Evolutionary conservation across 805 yeast species (phyloP).

Genomic region (Pichia membranifaciens): DNA sequence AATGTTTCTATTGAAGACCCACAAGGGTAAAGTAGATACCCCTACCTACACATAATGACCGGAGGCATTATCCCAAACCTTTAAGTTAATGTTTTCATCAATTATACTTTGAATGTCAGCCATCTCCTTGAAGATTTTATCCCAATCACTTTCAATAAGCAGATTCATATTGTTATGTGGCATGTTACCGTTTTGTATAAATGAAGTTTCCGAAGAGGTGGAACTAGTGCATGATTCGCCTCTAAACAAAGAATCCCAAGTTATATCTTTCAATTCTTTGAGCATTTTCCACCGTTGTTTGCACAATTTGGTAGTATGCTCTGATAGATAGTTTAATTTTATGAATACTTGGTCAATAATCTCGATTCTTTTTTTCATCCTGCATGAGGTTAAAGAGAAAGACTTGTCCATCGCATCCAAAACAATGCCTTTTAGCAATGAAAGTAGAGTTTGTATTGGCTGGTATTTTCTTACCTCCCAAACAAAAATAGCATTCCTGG

Average conservation of each 20-base stretch:
- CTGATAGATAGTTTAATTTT: conserved; percentile 21
- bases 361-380: conserved; percentile 10
- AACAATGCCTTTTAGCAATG: conserved; percentile 17
- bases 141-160: conserved; percentile 16
- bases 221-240: background rate
- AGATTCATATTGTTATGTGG: conserved; percentile 2
- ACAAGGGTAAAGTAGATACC: no score
- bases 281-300: conserved; percentile 25
- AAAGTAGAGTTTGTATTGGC: conserved; percentile 22
- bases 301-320: conserved; percentile 25
- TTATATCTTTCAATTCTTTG: conserved; percentile 18
- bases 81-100: conserved; percentile 19
- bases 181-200: background rate
- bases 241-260: conserved; percentile 21
- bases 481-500: conserved; percentile 16
- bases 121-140: conserved; percentile 15
- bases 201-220: background rate
- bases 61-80: conserved; percentile 21
- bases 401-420: conserved; percentile 10
- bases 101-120: conserved; percentile 15
- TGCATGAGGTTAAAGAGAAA: background rate
- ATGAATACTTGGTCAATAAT: conserved; percentile 16
- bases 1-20: no score
- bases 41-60: conserved; percentile 13
- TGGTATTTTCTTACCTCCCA: conserved; percentile 27